These are phyloP conservation scores for Trichoderma arundinaceum DNA, from an alignment of 2,329 filamentous ascomycete species.

Conservation along the genomic window DNA sequence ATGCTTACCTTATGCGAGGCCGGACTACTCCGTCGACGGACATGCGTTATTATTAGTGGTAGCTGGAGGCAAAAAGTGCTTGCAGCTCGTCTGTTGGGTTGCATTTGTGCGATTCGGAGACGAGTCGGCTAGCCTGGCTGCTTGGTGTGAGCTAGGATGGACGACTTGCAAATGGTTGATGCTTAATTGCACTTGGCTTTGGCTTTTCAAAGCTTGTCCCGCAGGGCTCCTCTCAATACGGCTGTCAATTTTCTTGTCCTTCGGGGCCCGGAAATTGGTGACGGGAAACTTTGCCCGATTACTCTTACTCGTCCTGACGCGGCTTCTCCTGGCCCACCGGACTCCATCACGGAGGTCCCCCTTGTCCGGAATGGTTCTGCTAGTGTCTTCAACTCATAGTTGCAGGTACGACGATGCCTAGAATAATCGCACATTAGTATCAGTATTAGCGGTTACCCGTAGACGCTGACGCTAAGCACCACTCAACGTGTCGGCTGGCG, in stretches of 20 bases:
- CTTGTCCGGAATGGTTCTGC: neutral
- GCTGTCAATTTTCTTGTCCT: neutral
- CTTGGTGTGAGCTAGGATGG: neutral
- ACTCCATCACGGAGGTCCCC: neutral
- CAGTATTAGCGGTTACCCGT: neutral
- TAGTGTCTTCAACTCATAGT: neutral
- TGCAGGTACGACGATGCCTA: neutral
- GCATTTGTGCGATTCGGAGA: neutral
- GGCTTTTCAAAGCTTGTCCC: constrained; percentile 12
- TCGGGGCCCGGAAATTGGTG: constrained; percentile 16
- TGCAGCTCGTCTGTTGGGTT: neutral
- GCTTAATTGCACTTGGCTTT: constrained; percentile 18
- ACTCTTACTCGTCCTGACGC: neutral
- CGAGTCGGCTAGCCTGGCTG: neutral
- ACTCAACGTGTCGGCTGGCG: constrained; percentile 1
- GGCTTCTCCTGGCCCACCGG: constrained; percentile 24
- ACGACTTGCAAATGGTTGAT: neutral
- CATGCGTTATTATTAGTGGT: neutral
- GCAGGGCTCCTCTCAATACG: neutral
- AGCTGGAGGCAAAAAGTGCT: constrained; percentile 3
- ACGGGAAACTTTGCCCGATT: neutral
- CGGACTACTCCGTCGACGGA: constrained; percentile 3
- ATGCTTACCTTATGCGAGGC: neutral
- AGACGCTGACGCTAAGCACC: constrained; percentile 30
- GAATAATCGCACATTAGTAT: too few relatives aligned